A percentile compares a stretch with the other conserved stretches of the same genome.
phyloP scores from a whole-genome alignment of 768 basidiomycete genomes.

The Pholiota molesta region DNA sequence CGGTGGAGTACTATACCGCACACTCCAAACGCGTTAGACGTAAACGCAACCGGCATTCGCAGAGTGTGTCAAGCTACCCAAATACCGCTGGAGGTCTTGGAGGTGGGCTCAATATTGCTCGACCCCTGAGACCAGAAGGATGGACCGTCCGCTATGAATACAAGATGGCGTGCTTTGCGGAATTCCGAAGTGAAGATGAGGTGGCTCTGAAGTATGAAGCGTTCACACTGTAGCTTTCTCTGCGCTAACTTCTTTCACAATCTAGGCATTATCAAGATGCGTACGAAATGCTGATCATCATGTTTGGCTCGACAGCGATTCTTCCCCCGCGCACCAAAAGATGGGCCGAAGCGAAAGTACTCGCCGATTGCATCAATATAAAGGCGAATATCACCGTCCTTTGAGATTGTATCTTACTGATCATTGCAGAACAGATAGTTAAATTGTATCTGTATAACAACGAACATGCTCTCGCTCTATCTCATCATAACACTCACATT shows the following conservation, averaged over 20 bases:
- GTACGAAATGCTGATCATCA: constrained; percentile 78
- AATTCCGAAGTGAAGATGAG: constrained; percentile 91
- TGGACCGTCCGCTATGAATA: constrained; percentile 98
- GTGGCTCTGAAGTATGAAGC: constrained; percentile 79
- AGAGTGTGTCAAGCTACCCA: constrained; percentile 52
- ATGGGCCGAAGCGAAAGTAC: constrained; percentile 98
- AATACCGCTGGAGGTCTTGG: constrained; percentile 52
- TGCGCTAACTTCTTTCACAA: constrained; percentile 6
- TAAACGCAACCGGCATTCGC: constrained; percentile 85
- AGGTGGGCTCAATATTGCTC: constrained; percentile 39
- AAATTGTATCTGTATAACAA: constrained; percentile 92
- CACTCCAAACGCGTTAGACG: constrained; percentile 92
- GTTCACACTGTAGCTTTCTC: background rate
- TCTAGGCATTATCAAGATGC: constrained; percentile 93
- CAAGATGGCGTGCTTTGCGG: constrained; percentile 96
- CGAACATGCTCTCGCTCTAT: constrained; percentile 79
- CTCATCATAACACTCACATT: constrained; percentile 85
- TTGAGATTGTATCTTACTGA: background rate
- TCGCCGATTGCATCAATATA: constrained; percentile 91
- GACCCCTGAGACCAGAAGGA: constrained; percentile 79
- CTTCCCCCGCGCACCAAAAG: constrained; percentile 92
- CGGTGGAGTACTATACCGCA: constrained; percentile 89
- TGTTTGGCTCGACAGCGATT: constrained; percentile 88
- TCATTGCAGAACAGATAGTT: constrained; percentile 57
- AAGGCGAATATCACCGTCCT: constrained; percentile 54